A percentile compares a stretch with the other conserved stretches of the same genome.
Conservation (phyloP, 345 rosid genomes). For the Gossypium bickii region DNA sequence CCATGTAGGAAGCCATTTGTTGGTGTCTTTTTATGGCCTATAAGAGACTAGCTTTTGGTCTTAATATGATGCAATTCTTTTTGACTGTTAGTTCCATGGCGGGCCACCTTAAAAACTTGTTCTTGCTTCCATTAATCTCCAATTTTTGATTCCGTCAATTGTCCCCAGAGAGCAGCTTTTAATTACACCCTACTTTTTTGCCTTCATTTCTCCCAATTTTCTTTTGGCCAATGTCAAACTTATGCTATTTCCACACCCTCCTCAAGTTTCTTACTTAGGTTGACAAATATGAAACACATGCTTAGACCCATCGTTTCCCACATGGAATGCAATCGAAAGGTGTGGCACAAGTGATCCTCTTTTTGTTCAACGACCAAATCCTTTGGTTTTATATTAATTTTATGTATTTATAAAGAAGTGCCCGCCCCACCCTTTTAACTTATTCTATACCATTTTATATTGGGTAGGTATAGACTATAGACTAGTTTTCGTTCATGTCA, state of each 20-base stretch:
- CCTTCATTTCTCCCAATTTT: background rate
- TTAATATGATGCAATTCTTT: background rate
- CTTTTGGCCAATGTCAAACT: background rate
- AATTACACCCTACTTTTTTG: background rate
- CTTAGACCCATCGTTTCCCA: background rate
- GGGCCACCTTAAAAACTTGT: background rate
- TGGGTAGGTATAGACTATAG: slow-evolving; percentile 6
- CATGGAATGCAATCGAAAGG: background rate
- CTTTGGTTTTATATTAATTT: background rate
- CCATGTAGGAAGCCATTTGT: background rate
- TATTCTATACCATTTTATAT: background rate
- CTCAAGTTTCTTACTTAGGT: background rate
- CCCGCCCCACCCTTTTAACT: background rate
- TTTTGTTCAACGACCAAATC: background rate
- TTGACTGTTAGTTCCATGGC: background rate
- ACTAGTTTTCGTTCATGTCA: background rate
- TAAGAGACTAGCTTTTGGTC: background rate
- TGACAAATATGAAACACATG: background rate
- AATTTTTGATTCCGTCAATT: slow-evolving; percentile 18
- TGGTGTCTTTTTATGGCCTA: background rate
- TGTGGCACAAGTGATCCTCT: background rate
- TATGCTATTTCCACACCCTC: background rate
- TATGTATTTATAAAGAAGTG: background rate
- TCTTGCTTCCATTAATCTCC: background rate
- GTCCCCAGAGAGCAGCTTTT: background rate